Percentiles rank a stretch among this genome's conserved stretches.
These are phyloP conservation scores for Penicillium concentricum DNA, from an alignment of 2,329 filamentous ascomycete species.

Conservation along the genomic window DNA sequence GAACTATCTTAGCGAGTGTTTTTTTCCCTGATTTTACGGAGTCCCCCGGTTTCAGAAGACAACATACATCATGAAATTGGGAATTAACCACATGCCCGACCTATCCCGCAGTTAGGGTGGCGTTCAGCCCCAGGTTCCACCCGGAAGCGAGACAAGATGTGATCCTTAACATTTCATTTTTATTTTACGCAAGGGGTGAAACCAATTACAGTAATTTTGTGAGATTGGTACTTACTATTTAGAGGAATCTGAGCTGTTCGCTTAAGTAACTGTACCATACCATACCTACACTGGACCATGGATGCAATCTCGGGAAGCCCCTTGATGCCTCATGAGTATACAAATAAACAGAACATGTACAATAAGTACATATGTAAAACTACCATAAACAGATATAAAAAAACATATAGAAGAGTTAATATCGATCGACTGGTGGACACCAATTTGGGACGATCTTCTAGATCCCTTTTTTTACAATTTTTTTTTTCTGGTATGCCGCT, in stretches of 20 bases:
- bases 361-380: too few relatives aligned
- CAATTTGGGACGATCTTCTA: slow-evolving; percentile 20
- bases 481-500: slow-evolving; percentile 11
- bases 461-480: slow-evolving; percentile 14
- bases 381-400: neutral
- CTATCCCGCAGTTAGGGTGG: slow-evolving; percentile 13
- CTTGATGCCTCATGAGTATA: neutral
- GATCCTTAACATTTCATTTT: neutral
- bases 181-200: slow-evolving; percentile 2
- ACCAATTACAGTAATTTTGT: neutral
- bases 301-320: slow-evolving; percentile 3
- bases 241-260: neutral
- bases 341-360: neutral
- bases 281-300: neutral
- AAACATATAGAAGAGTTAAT: neutral
- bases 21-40: neutral
- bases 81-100: neutral
- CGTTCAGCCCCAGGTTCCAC: slow-evolving; percentile 25
- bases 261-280: neutral
- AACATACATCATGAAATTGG: neutral
- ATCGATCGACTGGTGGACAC: slow-evolving; percentile 19
- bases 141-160: slow-evolving; percentile 6
- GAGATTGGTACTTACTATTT: neutral
- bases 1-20: neutral
- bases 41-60: neutral